A percentile compares a stretch with the other conserved stretches of the same genome.
Conservation (phyloP, 805 yeast species). For the Yarrowia sp. region DNA sequence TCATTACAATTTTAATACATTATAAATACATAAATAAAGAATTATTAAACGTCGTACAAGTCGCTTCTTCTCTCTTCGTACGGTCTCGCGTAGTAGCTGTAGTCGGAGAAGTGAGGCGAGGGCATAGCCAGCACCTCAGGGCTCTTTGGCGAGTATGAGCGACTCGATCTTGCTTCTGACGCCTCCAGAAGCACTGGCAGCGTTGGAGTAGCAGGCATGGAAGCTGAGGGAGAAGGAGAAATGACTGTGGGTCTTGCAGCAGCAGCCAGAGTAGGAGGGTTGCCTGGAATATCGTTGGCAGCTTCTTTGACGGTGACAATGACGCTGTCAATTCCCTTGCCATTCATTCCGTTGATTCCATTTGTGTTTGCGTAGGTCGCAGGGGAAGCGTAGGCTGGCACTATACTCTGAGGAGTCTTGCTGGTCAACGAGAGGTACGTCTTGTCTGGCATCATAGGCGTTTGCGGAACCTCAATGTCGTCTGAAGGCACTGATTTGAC, state of each 20-base stretch:
- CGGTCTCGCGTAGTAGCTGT: not conserved
- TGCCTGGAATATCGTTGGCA: not conserved
- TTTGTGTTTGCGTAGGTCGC: not conserved
- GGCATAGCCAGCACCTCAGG: not conserved
- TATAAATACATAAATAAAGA: not conserved
- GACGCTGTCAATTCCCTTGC: not conserved
- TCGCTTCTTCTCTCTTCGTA: not conserved
- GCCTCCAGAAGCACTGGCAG: not conserved
- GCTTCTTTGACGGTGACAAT: not conserved
- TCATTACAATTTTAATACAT: too few relatives aligned
- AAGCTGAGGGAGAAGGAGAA: not conserved
- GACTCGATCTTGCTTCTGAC: not conserved
- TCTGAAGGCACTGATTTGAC: not conserved
- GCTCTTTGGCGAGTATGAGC: not conserved
- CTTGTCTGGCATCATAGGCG: not conserved
- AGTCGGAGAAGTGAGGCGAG: not conserved
- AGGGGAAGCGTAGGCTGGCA: not conserved
- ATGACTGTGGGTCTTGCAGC: not conserved
- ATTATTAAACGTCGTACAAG: not conserved
- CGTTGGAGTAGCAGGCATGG: not conserved
- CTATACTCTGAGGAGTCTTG: not conserved
- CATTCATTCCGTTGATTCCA: not conserved
- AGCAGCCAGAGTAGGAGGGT: not conserved
- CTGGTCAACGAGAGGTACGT: not conserved
- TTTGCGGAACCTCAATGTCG: not conserved